Conservation (phyloP, 2,329 filamentous ascomycete genomes). For the Dactylonectria macrodidyma region DNA sequence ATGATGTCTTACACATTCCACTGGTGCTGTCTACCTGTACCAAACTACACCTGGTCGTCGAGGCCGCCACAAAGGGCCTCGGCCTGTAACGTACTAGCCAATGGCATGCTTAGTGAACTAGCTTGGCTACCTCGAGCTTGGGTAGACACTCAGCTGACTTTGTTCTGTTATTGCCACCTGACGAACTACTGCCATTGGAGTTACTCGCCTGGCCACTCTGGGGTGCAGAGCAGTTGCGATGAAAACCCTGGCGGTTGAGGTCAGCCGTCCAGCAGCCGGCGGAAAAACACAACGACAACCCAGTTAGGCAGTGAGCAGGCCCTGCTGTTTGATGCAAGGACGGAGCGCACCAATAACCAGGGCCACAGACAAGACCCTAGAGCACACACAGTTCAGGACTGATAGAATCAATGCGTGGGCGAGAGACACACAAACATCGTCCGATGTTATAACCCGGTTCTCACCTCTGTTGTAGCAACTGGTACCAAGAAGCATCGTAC, state of each 20-base stretch:
- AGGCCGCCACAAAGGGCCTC: neutral
- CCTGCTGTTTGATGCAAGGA: neutral
- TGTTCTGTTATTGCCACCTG: slow-evolving; percentile 10
- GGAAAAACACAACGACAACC: slow-evolving; percentile 3
- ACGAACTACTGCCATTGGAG: neutral
- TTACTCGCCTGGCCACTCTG: neutral
- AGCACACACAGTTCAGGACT: neutral
- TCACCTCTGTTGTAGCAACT: neutral
- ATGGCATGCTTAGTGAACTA: slow-evolving; percentile 9
- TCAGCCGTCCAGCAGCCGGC: slow-evolving; percentile 1
- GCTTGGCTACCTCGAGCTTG: neutral
- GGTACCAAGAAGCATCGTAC: neutral
- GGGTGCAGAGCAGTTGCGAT: neutral
- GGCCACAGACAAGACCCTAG: neutral
- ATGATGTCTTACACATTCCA: neutral
- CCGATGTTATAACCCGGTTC: neutral
- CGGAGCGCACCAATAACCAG: neutral
- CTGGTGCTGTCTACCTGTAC: neutral
- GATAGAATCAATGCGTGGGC: neutral
- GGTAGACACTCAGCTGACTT: slow-evolving; percentile 1
- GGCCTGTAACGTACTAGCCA: neutral
- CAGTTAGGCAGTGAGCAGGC: slow-evolving; percentile 1
- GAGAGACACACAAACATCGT: neutral
- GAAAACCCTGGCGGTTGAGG: neutral
- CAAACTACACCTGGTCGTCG: too few relatives aligned